These are phyloP conservation scores for Metschnikowia noctiluminum DNA, from an alignment of 805 yeast species.

Conservation along the genomic window DNA sequence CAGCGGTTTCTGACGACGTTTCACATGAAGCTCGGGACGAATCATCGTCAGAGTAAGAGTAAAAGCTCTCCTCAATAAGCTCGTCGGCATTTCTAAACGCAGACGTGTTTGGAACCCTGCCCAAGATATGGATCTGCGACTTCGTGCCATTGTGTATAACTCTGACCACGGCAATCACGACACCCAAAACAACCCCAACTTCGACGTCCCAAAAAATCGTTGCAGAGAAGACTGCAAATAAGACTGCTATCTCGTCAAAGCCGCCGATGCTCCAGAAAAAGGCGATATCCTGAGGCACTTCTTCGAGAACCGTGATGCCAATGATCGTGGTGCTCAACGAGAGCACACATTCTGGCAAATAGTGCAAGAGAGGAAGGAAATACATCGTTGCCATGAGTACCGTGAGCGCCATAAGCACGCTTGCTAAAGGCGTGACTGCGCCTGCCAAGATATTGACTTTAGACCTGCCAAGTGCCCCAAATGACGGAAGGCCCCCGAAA, in stretches of 20 bases:
- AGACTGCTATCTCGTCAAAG: conserved; percentile 22
- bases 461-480: conserved; percentile 38
- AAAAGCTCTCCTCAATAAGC: conserved; percentile 39
- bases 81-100: conserved; percentile 73
- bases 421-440: conserved; percentile 38
- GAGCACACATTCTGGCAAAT: conserved; percentile 31
- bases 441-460: conserved; percentile 43
- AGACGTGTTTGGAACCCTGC: conserved; percentile 42
- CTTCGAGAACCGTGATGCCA: conserved; percentile 51
- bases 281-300: conserved; percentile 46
- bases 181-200: conserved; percentile 36
- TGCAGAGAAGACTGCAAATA: conserved; percentile 22
- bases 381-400: conserved; percentile 24
- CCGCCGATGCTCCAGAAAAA: conserved; percentile 23
- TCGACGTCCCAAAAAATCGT: conserved; percentile 38
- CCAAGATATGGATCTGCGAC: conserved; percentile 44
- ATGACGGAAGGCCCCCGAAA: conserved; percentile 33
- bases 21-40: conserved; percentile 14
- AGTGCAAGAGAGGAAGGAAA: conserved; percentile 25
- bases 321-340: conserved; percentile 34
- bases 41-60: conserved; percentile 24
- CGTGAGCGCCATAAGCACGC: conserved; percentile 31
- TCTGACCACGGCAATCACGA: conserved; percentile 32
- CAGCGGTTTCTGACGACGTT: conserved; percentile 16
- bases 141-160: conserved; percentile 38